phyloP scores from a whole-genome alignment of 2,329 filamentous ascomycete species.

The Fusarium lateritium region DNA sequence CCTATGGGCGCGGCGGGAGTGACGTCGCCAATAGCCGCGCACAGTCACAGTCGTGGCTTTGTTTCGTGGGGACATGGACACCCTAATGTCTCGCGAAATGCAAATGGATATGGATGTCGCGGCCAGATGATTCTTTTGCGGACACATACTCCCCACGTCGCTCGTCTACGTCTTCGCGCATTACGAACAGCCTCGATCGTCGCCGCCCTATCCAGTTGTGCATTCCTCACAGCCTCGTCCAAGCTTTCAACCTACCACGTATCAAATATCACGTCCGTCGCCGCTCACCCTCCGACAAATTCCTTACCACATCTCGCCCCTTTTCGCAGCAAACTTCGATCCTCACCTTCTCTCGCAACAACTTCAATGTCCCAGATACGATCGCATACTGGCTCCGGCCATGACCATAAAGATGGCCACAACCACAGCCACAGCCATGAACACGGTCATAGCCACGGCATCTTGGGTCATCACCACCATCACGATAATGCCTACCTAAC shows the following conservation, averaged over 20 bases:
- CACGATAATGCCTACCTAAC: slow-evolving; percentile 95
- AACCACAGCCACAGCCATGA: slow-evolving; percentile 47
- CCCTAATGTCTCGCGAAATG: slow-evolving; percentile 42
- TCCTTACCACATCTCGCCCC: slow-evolving; percentile 44
- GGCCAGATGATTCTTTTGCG: slow-evolving; percentile 46
- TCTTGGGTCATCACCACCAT: slow-evolving; percentile 77
- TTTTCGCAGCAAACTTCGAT: slow-evolving; percentile 42
- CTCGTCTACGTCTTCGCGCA: slow-evolving; percentile 43
- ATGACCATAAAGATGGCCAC: slow-evolving; percentile 31
- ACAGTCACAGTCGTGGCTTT: slow-evolving; percentile 36
- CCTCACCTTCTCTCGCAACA: slow-evolving; percentile 47
- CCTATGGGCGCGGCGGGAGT: slow-evolving; percentile 50
- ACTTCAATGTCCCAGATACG: slow-evolving; percentile 53
- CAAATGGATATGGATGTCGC: slow-evolving; percentile 17
- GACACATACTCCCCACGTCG: slow-evolving; percentile 43
- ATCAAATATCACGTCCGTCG: slow-evolving; percentile 35
- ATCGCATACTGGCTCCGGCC: slow-evolving; percentile 48
- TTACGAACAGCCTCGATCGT: slow-evolving; percentile 44
- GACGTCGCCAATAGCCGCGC: slow-evolving; percentile 48
- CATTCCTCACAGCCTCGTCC: slow-evolving; percentile 45
- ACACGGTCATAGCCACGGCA: slow-evolving; percentile 43
- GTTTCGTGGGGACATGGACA: slow-evolving; percentile 40
- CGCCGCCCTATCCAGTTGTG: slow-evolving; percentile 47
- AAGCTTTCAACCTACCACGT: slow-evolving; percentile 36
- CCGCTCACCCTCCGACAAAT: slow-evolving; percentile 31